phyloP scores from a whole-genome alignment of 2,329 filamentous ascomycete genomes.

The Penicillium sumatraense region DNA sequence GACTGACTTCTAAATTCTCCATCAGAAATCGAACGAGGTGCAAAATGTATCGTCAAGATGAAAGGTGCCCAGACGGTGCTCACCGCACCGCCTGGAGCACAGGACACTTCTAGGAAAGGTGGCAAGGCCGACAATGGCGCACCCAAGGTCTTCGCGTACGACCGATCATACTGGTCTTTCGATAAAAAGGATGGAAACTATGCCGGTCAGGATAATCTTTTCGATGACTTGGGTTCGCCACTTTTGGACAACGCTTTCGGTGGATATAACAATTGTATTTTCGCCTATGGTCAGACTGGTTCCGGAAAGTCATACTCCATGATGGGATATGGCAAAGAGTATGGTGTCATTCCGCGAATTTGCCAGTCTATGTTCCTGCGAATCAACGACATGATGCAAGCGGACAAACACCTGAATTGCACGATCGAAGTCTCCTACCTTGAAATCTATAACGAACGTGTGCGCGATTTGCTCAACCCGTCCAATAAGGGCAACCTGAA shows the following conservation, averaged over 20 bases:
- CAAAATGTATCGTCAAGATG: slow-evolving; percentile 98
- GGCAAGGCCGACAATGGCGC: slow-evolving; percentile 69
- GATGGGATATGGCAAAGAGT: slow-evolving; percentile 98
- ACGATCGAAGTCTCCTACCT: slow-evolving; percentile 98
- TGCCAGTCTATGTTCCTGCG: slow-evolving; percentile 97
- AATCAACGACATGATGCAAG: slow-evolving; percentile 67
- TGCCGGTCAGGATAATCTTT: slow-evolving; percentile 87
- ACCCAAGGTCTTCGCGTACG: slow-evolving; percentile 89
- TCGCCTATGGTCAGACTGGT: slow-evolving; percentile 97
- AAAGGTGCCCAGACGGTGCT: slow-evolving; percentile 89
- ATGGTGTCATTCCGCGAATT: slow-evolving; percentile 94
- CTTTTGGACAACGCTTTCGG: slow-evolving; percentile 97
- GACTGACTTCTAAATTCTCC: slow-evolving; percentile 13
- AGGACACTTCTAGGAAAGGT: slow-evolving; percentile 56
- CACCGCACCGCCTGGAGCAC: slow-evolving; percentile 68
- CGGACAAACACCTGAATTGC: slow-evolving; percentile 79
- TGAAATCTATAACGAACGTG: slow-evolving; percentile 98
- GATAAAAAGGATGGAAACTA: slow-evolving; percentile 79
- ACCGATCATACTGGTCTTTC: slow-evolving; percentile 98
- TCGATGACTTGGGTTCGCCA: slow-evolving; percentile 84
- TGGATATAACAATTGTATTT: slow-evolving; percentile 99
- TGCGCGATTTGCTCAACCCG: slow-evolving; percentile 92
- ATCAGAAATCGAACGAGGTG: slow-evolving; percentile 82
- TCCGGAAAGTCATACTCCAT: slow-evolving; percentile 99
- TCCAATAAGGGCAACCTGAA: slow-evolving; percentile 95